These are phyloP conservation scores for Linum trigynum DNA, from an alignment of 345 rosid genomes.

Conservation along the genomic window DNA sequence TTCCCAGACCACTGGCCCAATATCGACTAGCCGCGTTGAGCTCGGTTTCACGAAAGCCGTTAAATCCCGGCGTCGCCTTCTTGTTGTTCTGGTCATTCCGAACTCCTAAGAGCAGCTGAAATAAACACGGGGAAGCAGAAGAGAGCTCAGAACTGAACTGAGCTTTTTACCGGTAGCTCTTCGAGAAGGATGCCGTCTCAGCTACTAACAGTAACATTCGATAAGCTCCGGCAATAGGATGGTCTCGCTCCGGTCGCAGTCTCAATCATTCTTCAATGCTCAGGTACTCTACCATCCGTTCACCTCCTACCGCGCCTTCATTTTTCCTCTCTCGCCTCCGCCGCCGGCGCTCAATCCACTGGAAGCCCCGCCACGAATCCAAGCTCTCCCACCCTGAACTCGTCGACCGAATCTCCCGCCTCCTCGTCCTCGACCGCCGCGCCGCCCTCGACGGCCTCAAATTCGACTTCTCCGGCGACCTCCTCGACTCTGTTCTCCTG, in stretches of 20 bases:
- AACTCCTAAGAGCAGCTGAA: no score
- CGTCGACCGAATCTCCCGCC: slow-evolving; percentile 55
- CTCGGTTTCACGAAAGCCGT: no score
- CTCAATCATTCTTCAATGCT: slow-evolving; percentile 26
- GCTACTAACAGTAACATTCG: neutral
- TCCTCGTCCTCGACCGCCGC: slow-evolving; percentile 54
- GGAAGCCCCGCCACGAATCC: slow-evolving; percentile 57
- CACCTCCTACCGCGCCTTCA: slow-evolving; percentile 16
- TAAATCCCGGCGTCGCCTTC: no score
- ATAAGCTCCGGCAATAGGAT: neutral
- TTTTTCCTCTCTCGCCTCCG: slow-evolving; percentile 20
- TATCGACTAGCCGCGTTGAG: no score
- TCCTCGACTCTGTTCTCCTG: slow-evolving; percentile 56
- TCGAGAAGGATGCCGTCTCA: no score
- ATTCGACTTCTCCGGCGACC: slow-evolving; percentile 53
- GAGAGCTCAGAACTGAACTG: no score
- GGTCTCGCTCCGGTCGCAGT: neutral
- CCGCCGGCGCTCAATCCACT: slow-evolving; percentile 28
- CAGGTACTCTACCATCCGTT: slow-evolving; percentile 16
- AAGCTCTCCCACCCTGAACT: slow-evolving; percentile 45
- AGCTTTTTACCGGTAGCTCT: no score
- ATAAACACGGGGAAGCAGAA: no score
- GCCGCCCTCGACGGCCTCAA: slow-evolving; percentile 45
- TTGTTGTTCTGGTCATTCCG: no score
- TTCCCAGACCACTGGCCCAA: no score